Evolutionary conservation across 2,329 filamentous ascomycete species (phyloP), one percentile per base, ranked within the genome.

Genomic region (Mycosphaerella sp.): DNA sequence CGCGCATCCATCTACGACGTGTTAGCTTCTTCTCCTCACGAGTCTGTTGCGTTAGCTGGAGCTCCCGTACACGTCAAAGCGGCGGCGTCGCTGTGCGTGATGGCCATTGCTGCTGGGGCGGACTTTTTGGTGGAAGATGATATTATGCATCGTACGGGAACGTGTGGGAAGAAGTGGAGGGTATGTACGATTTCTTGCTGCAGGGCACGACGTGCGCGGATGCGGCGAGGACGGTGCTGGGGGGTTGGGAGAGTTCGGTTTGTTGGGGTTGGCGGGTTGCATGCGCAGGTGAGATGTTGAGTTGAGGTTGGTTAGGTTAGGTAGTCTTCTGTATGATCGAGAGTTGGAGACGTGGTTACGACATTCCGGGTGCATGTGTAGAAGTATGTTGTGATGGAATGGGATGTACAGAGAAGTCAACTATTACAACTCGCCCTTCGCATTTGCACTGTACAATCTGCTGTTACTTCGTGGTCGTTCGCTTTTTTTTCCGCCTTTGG

Each of bases 81-180:
- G 7, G 39, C 45, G 16, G 36, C 30, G 2, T 49, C 45, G 6
- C n/a, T 49, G 4, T 49, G 39, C 13, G 25, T 49, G 6, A 49
- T 49, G 45, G 45, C 45, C 9, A 41, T 49, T 30, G 45, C 45
- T 28, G 45, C 45, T 14, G 45, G 45, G 10, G 45, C 45, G n/a
- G 45, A 49, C 4, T 42, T 49, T 9, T 16, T 49, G 4, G n/a
- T 42, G 4, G 36, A 25, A 17, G 45, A 49, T 17, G 36, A 39
- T 16, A 8, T 4, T 39, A 4, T n/a, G n/a, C n/a, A n/a, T n/a
- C n/a, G n/a, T n/a, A n/a, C n/a, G n/a, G n/a, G n/a, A n/a, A n/a
- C n/a, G n/a, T n/a, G n/a, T n/a, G n/a, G n/a, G n/a, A n/a, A n/a
- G n/a, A n/a, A n/a, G n/a, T n/a, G n/a, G n/a, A n/a, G n/a, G n/a